Evolutionary conservation across 1,139 yeast genomes (phyloP), one percentile per base, ranked within the genome.

Genomic region (Saccharomycopsis hybrid): DNA sequence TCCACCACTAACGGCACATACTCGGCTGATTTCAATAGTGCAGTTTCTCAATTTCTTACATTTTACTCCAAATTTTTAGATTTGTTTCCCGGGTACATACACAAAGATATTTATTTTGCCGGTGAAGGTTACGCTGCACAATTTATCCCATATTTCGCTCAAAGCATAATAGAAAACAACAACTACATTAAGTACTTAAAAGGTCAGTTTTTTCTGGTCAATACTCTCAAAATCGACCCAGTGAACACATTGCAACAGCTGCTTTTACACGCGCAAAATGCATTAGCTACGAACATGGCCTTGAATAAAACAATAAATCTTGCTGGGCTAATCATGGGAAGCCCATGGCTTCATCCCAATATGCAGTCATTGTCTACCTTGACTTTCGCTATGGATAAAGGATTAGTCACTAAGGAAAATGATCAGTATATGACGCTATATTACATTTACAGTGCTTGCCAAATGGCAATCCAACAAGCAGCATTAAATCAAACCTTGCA

Each of bases 171-270:
- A 45, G 64, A 71, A 2, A 25, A 32, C 25, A 44, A 29, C 27
- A 9, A 38, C 30, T 55, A 13, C 38, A 18, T 46, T 55, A 2
- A 51, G 41, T n/a, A 29, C 53, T 18, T 54, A 59, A 31, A 57
- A 71, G 41, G 70, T 76, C 33, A 70, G 85, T 25, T 72, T 81
- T 5, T 73, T 89, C 53, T 92, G 97, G 97, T 72, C 92, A 33
- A 92, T 90, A 64, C 97, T 97, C 44, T 27, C 97, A 90, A 64
- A 92, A 87, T 63, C 83, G 90, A 51, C 97, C 98, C 1, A 86
- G 84, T 64, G 76, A 90, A 51, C 94, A 92, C 0, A 68, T 75
- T 45, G 80, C 78, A 1, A 73, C 89, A n/a, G 59, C 78, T 49
- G 67, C 74, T 2, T 64, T 74, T 45, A 11, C 8, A 39, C 30